Conservation (phyloP, 2,329 filamentous ascomycete genomes). For the Fusarium lateritium region DNA sequence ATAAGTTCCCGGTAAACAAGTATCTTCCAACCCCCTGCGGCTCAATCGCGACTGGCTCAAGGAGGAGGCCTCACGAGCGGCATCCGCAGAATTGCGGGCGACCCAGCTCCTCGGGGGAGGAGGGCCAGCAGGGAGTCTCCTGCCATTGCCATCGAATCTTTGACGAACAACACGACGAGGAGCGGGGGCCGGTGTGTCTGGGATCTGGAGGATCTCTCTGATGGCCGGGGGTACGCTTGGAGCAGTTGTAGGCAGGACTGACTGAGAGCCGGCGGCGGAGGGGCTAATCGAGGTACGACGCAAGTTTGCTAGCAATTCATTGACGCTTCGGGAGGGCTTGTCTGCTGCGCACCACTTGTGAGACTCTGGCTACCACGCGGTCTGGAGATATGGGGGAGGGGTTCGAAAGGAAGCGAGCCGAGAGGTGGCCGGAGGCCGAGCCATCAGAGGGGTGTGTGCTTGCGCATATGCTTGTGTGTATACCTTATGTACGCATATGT, state of each 20-base stretch:
- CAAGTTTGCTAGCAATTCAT: constrained; percentile 71
- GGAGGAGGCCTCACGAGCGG: constrained; percentile 29
- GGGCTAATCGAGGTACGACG: constrained; percentile 61
- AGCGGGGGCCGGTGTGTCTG: constrained; percentile 67
- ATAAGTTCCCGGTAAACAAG: constrained; percentile 62
- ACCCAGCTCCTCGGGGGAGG: constrained; percentile 72
- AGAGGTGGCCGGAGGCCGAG: constrained; percentile 41
- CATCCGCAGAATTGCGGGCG: constrained; percentile 45
- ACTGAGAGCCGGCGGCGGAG: constrained; percentile 47
- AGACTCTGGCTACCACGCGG: constrained; percentile 51
- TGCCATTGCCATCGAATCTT: constrained; percentile 62
- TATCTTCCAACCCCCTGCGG: constrained; percentile 32
- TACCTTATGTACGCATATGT: constrained; percentile 12
- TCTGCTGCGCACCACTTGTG: constrained; percentile 51
- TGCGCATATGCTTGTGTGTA: constrained; percentile 20
- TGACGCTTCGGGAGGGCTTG: constrained; percentile 63
- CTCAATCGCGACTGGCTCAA: constrained; percentile 43
- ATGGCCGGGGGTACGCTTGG: constrained; percentile 73
- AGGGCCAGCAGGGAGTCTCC: constrained; percentile 70
- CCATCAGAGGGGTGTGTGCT: constrained; percentile 37
- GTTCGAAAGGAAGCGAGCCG: constrained; percentile 47
- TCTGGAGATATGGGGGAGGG: constrained; percentile 38
- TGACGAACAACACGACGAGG: constrained; percentile 62
- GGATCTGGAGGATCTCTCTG: constrained; percentile 71
- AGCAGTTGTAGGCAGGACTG: constrained; percentile 51